Conservation (phyloP, 257 asterid species). For the Lantana camara region DNA sequence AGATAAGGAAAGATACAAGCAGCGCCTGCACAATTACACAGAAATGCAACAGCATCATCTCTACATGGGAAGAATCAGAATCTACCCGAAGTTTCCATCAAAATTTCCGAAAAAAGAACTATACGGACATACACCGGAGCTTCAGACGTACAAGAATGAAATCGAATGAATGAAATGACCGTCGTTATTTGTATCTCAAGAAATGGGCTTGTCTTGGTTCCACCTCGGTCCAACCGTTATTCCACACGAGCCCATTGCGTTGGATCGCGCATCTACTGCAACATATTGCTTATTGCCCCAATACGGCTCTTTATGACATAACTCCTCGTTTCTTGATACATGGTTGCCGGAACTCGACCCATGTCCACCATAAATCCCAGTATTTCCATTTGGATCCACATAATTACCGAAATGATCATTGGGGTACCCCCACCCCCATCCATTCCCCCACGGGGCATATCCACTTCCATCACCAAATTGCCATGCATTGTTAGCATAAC, state of each 20-base stretch:
- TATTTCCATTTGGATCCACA: conserved; percentile 2
- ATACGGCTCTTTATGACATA: conserved; percentile 17
- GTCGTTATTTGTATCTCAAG: conserved; percentile 9
- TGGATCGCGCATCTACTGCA: background rate
- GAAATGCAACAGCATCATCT: background rate
- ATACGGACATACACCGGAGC: background rate
- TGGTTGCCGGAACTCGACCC: background rate
- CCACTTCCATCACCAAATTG: conserved; percentile 27
- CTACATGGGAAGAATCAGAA: background rate
- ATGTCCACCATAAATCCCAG: conserved; percentile 9
- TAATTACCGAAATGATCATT: background rate
- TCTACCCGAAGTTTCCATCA: background rate
- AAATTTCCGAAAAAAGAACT: background rate
- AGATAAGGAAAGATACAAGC: too few relatives aligned
- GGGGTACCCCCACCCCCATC: conserved; percentile 18
- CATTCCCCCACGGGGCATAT: conserved; percentile 21
- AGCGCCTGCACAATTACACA: background rate
- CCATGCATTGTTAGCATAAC: conserved; percentile 19
- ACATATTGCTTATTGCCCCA: background rate
- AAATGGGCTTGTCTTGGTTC: conserved; percentile 22
- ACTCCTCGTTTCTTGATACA: conserved; percentile 22
- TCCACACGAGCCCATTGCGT: conserved; percentile 17
- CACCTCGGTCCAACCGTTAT: conserved; percentile 29
- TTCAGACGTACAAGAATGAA: conserved; percentile 5
- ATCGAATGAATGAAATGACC: conserved; percentile 1